Evolutionary conservation across 768 basidiomycete species (phyloP).

Genomic region (Naematelia aurantialba): DNA sequence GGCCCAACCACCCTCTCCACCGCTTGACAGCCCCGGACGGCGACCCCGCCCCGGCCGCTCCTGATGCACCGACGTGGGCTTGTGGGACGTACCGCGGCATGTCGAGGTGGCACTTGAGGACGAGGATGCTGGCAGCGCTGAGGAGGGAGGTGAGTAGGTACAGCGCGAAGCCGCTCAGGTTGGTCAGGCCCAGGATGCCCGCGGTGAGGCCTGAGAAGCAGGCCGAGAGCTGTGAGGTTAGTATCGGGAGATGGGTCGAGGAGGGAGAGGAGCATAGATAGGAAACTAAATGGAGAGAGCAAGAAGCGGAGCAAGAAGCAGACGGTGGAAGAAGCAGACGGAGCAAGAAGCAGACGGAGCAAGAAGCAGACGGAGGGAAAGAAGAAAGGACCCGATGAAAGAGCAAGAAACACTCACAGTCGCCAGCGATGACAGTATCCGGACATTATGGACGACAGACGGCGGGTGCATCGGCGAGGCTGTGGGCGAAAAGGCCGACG

Average conservation of each 20-base stretch:
- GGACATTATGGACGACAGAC: slow-evolving; percentile 42
- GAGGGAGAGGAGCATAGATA: not conserved
- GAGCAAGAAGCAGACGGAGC: no score
- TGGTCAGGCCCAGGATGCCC: slow-evolving; percentile 83
- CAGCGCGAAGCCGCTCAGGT: slow-evolving; percentile 74
- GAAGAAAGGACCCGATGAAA: not conserved
- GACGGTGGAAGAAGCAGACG: no score
- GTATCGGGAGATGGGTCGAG: slow-evolving; percentile 17
- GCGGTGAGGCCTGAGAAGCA: slow-evolving; percentile 84
- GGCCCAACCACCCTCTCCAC: slow-evolving; percentile 54
- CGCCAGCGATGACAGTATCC: slow-evolving; percentile 41
- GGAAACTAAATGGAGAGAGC: not conserved
- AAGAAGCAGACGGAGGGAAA: not conserved
- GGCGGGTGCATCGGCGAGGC: slow-evolving; percentile 45
- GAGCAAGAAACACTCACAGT: slow-evolving; percentile 31
- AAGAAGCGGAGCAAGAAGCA: no score
- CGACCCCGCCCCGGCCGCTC: slow-evolving; percentile 54
- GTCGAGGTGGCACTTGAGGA: slow-evolving; percentile 65
- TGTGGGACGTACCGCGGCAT: slow-evolving; percentile 37
- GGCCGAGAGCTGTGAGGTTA: slow-evolving; percentile 62
- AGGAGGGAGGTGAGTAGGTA: slow-evolving; percentile 67
- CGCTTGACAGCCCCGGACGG: slow-evolving; percentile 30
- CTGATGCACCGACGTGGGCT: slow-evolving; percentile 19
- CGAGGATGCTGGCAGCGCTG: slow-evolving; percentile 63
- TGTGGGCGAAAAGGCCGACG: slow-evolving; percentile 27